Base-by-base conservation (phyloP, 73 alveolate species). In the Tetrahymena thermophila region DNA sequence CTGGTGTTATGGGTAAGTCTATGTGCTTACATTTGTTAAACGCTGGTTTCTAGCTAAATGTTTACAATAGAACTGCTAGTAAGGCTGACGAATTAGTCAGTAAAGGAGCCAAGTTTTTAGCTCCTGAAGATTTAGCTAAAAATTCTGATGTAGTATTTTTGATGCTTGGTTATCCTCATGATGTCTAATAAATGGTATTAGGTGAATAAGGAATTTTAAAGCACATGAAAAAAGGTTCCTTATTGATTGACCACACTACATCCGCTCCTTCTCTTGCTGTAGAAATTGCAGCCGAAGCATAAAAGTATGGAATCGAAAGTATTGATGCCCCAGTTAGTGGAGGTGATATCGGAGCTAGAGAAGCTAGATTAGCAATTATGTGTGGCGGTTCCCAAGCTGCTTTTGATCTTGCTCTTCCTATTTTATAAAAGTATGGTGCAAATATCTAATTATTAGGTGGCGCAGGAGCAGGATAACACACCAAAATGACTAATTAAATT, bases 271-370 rank as follows among this genome's bases (percentile, higher is more conserved):
- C 95, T 7, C 93, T 98, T 34, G 99, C 99, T 34, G 85, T 35
- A 93, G 56, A 93, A 84, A 98, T 98, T 16, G 96, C 71, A 44
- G 94, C 95, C 17, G 97, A 94, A 35, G 99, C 98, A 8, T 56
- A 37, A 84, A 84, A 94, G 56, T 50, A 95, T 93, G 97, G 97
- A n/a, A 95, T 98, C 40, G 94, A 94, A 37, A 96, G 97, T 5
- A 56, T 98, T 28, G 99, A 98, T 93, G 99, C 99, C 23, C 99
- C 99, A 57, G 99, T 98, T 28, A 96, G 98, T 38, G 99, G 99
- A 25, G 99, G 99, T 42, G 99, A 98, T 56, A 93, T 98, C 84
- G 99, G 99, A 35, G 99, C 99, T 38, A 94, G 97, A 95, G 98
- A 97, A 56, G 99, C 98, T 10, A 94, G 96, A 93, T 96, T 98